Conservation (phyloP, 2,329 filamentous ascomycete species). For the Colletotrichum truncatum region DNA sequence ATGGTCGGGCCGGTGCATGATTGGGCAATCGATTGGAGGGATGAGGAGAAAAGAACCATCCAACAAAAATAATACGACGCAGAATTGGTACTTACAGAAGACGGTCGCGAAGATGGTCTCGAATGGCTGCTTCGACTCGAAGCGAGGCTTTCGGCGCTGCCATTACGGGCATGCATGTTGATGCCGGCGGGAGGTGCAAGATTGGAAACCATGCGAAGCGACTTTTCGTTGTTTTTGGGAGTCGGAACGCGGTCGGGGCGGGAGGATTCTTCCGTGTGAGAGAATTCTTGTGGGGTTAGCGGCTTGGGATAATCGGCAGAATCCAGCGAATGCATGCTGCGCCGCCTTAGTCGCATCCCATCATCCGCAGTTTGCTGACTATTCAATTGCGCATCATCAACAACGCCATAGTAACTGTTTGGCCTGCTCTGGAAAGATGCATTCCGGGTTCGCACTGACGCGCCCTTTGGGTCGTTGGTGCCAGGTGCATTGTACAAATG, state of each 20-base stretch:
- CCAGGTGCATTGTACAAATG: constrained; percentile 62
- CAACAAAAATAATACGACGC: constrained; percentile 11
- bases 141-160: constrained; percentile 72
- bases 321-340: constrained; percentile 79
- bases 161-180: constrained; percentile 54
- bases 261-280: constrained; percentile 39
- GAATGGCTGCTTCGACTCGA: constrained; percentile 68
- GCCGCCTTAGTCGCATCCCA: constrained; percentile 81
- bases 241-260: constrained; percentile 29
- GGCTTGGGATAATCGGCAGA: constrained; percentile 51
- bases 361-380: constrained; percentile 69
- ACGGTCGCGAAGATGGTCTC: constrained; percentile 61
- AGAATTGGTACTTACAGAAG: constrained; percentile 1
- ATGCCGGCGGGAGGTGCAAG: constrained; percentile 35
- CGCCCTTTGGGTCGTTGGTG: constrained; percentile 36
- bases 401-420: constrained; percentile 59
- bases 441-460: constrained; percentile 37
- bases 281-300: constrained; percentile 46
- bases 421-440: constrained; percentile 54
- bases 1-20: constrained; percentile 41
- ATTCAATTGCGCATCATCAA: constrained; percentile 75
- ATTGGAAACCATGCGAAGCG: constrained; percentile 45
- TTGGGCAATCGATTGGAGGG: constrained; percentile 50
- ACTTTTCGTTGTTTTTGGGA: constrained; percentile 44
- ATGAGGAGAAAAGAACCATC: constrained; percentile 1